Evolutionary conservation across 306 rosid species (phyloP), one percentile per base, ranked within the genome.

Genomic region (Alnus rubra): DNA sequence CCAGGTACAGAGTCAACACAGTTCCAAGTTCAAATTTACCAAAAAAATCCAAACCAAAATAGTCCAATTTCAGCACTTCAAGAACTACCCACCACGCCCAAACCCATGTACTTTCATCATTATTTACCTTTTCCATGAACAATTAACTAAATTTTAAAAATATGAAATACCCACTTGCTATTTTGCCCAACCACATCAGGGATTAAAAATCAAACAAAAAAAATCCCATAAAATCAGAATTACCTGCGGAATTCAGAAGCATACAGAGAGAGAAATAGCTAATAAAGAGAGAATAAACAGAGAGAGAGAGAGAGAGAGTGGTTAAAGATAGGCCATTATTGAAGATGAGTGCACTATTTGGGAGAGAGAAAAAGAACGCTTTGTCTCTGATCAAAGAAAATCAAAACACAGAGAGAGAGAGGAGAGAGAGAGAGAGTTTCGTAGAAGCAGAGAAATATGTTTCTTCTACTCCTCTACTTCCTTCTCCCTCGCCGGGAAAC

Each of bases 391-490:
- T 84, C 86, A 82, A 81, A 81, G 78, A 78, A 84, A 77, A 67
- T 72, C 78, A 12, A 54, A 48, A 33, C 49, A 50, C 3, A 18
- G 15, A 60, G 33, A 49, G 35, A n/a, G 59, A 49, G 14, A 48
- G 3, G 14, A 48, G 3, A 8, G 13, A 50, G 42, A 63, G 82
- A 78, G 78, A 35, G 90, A 80, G 90, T 94, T 90, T 80, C 96
- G 98, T 94, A 88, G 94, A 94, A 89, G 97, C 89, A 81, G 97
- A 94, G 96, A 87, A 86, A 86, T 85, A 73, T 74, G 56, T 90
- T 94, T 82, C 96, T 89, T 92, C 73, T 83, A 92, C 96, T 90
- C 96, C 82, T 94, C 94, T 80, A 89, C 92, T 90, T 92, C 97
- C 96, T 87, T 75, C 83, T 71, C 85, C 71, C 65, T 78, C 97